A percentile compares a stretch with the other conserved stretches of the same genome.
phyloP scores from a whole-genome alignment of 495 filamentous ascomycete species.

The Parmelia sp. region DNA sequence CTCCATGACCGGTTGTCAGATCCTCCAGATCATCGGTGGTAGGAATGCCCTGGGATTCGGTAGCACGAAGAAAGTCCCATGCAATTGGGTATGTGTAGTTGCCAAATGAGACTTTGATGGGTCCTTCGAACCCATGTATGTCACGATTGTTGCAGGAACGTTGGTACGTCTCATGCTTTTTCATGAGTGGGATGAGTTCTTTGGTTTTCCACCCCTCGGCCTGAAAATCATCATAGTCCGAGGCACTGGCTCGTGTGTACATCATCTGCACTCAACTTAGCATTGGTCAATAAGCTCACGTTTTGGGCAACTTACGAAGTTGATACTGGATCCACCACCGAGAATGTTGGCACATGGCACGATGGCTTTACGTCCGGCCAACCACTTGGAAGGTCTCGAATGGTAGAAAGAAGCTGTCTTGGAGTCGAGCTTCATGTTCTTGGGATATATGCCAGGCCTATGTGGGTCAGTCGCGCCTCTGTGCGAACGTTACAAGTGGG shows the following conservation, averaged over 20 bases:
- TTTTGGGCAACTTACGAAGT: constrained; percentile 49
- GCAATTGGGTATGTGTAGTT: constrained; percentile 67
- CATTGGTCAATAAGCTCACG: not conserved
- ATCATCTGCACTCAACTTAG: constrained; percentile 44
- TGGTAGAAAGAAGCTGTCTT: constrained; percentile 85
- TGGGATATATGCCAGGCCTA: constrained; percentile 69
- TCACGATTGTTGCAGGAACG: constrained; percentile 68
- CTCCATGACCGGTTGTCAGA: constrained; percentile 48
- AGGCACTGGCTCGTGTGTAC: constrained; percentile 77
- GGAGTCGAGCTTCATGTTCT: constrained; percentile 77
- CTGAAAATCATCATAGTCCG: constrained; percentile 80
- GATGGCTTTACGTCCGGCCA: constrained; percentile 64
- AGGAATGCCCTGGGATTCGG: constrained; percentile 70
- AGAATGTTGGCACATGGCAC: constrained; percentile 75
- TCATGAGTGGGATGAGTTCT: constrained; percentile 73
- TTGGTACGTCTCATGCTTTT: constrained; percentile 80
- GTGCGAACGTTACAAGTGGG: not conserved
- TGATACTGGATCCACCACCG: constrained; percentile 73
- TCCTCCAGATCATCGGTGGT: constrained; percentile 64
- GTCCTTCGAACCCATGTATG: constrained; percentile 70
- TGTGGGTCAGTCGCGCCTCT: not conserved
- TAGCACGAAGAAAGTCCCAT: constrained; percentile 75
- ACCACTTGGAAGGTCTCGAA: constrained; percentile 65
- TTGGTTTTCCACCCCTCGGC: constrained; percentile 75
- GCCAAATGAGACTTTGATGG: constrained; percentile 81